Evolutionary conservation across 257 asterid genomes (phyloP), one percentile per base, ranked within the genome.

Genomic region (Petunia secreta): DNA sequence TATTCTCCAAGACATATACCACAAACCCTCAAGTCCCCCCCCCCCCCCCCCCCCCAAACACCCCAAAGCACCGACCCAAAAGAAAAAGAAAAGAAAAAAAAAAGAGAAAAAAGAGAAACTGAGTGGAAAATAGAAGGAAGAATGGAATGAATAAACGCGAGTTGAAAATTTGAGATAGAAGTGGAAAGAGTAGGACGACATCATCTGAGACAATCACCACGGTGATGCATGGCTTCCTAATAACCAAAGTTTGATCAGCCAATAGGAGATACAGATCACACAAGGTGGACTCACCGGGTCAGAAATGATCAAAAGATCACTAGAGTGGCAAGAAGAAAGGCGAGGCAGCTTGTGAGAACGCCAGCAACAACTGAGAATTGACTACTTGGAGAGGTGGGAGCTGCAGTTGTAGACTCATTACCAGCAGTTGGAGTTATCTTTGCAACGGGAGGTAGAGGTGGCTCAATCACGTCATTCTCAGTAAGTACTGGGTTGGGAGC

Each of bases 401-500:
- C 89, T 0, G 84, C 87, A 1, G 87, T 87, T 7, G 90, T 82
- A 6, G 88, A 48, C 37, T 84, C 86, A 62, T 77, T 84, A 75
- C 79, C 83, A 54, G 81, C 10, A 34, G 54, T 41, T 0, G 90
- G 89, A 39, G 84, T 76, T 73, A 85, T 84, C 68, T 16, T 79
- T 34, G 50, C 53, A 34, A 89, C 95, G 1, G 92, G 82, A 2
- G 99, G 97, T 46, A 96, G 88, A 80, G 97, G 97, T 76, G 98
- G 90, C 84, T 92, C 91, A 0, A 4, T 46, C 78, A 94, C 93
- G 76, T 87, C 90, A 10, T 52, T 54, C 46, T 89, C 91, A 0
- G 75, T 71, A 55, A 94, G 92, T 79, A 89, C 38, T 0, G 97
- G 94, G 25, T 37, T 77, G 14, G 98, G 98, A 80, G 98, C 90